These are phyloP conservation scores for Chalara sp. DNA, from an alignment of 2,329 filamentous ascomycete genomes.

Conservation along the genomic window DNA sequence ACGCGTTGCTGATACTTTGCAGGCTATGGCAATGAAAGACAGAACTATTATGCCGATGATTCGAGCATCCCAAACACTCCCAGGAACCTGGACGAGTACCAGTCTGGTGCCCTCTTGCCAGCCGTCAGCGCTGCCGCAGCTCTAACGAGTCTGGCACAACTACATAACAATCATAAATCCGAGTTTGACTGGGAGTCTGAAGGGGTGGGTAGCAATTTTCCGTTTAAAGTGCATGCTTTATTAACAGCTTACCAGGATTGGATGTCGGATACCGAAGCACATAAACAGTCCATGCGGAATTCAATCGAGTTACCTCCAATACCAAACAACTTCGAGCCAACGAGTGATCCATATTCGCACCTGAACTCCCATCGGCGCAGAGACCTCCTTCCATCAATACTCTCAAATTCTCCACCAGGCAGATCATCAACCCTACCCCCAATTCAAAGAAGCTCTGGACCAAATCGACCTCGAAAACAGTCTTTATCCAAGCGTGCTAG, in stretches of 20 bases:
- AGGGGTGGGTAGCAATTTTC: slow-evolving; percentile 46
- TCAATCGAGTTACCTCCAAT: slow-evolving; percentile 70
- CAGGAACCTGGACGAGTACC: slow-evolving; percentile 61
- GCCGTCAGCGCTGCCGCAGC: slow-evolving; percentile 77
- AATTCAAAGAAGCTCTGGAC: slow-evolving; percentile 65
- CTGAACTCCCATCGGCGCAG: slow-evolving; percentile 55
- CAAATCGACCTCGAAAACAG: slow-evolving; percentile 71
- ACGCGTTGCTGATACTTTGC: slow-evolving; percentile 18
- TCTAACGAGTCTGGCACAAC: slow-evolving; percentile 56
- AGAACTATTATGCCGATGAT: slow-evolving; percentile 61
- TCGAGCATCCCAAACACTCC: slow-evolving; percentile 62
- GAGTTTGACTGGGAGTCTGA: slow-evolving; percentile 75
- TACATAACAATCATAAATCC: slow-evolving; percentile 68
- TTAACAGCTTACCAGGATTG: slow-evolving; percentile 47
- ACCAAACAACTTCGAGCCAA: slow-evolving; percentile 43
- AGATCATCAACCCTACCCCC: slow-evolving; percentile 85
- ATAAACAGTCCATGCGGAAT: slow-evolving; percentile 50
- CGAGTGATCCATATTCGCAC: slow-evolving; percentile 63
- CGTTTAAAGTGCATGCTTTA: background rate
- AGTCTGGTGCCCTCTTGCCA: slow-evolving; percentile 53
- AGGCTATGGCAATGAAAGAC: slow-evolving; percentile 55
- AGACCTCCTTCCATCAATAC: slow-evolving; percentile 75
- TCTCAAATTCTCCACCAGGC: slow-evolving; percentile 75
- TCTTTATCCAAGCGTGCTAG: slow-evolving; percentile 76
- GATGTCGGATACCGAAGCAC: slow-evolving; percentile 63